Evolutionary conservation across 75 land plant genomes (phyloP), one percentile per base, ranked within the genome.

Genomic region (Picea sitchensis): DNA sequence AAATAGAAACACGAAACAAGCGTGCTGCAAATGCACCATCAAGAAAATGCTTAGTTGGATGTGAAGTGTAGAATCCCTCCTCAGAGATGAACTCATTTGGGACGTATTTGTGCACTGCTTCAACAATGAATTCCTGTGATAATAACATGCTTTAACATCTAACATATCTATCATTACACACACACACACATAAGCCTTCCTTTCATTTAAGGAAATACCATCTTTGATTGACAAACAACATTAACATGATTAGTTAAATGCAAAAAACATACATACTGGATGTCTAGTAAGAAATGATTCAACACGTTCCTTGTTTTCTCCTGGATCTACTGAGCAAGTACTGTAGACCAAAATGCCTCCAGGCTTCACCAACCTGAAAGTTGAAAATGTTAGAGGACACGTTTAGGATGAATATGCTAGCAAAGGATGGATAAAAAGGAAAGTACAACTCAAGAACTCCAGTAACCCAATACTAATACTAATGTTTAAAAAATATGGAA

Each of bases 21-120:
- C 98, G 89, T 64, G 98, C 98, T 60, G 98, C 98, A 88, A 93
- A 95, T 31, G 98, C 87, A 7, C 98, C 98, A 86, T 95, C 98
- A 17, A 94, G 84, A 31, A 81, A 76, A 82, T 93, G 94, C 58
- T 81, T 83, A 9, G 86, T 90, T 15, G 98, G 94, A 67, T 83
- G 80, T 11, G 98, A 92, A 59, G 59, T 75, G 75, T 86, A 93
- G 80, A 87, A 95, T n/a, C 98, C 96, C n/a, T 84, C 82, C 69
- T 77, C 74, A 18, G 92, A 85, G 9, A 95, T 85, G 75, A 95
- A 90, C 30, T 81, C 81, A 14, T 75, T 31, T 61, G 98, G 92
- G 3, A 94, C 90, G 73, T 76, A 90, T 80, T 72, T 80, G 9
- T 87, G 81, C 32, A 82, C 96, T 75, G 87, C 84, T 74, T 94